Evolutionary conservation across 805 yeast species (phyloP), one percentile per base, ranked within the genome.

Genomic region (Candida quercuum): DNA sequence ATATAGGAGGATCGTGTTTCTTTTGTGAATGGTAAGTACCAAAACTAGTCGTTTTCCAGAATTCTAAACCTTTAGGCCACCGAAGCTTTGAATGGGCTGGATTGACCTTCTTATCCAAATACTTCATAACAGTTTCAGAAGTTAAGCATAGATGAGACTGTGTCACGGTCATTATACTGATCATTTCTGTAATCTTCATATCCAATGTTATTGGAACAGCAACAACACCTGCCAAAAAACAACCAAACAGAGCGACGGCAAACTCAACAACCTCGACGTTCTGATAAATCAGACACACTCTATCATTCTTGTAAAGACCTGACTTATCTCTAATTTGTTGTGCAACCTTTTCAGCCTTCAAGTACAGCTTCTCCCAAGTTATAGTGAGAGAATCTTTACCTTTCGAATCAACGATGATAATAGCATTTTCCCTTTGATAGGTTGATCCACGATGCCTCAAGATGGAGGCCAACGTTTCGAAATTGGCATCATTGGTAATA

Each of bases 191-290:
- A 20, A 80, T 62, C 23, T 82, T 81, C 20, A 78, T 72, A 37
- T 79, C 84, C 41, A 87, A 80, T 37, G 85, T 85, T 29, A 93
- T 78, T 0, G 99, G 99, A 5, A 93, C 91, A 0, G 98, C 98
- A 3, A 93, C 89, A 32, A 87, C 83, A 2, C 95, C 96, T 1
- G 97, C 95, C 39, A 91, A 66, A 47, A 91, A 86, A 55, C 97
- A 89, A 6, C 96, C 99, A 57, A 87, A 74, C 16, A 93, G 59
- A 0, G 98, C 94, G 2, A 85, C 76, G 0, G 86, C 74, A 56
- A 89, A 91, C 45, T 93, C 98, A 11, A 85, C 72, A 3, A 86
- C 78, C 58, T 93, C 98, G 22, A 72, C 72, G 40, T 82, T 87
- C 49, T 85, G 87, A 56, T 88, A 93, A 48, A 94, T 72, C 30